Conservation (phyloP, 139 green algal genomes). For the Chlamydomonas schloesseri region DNA sequence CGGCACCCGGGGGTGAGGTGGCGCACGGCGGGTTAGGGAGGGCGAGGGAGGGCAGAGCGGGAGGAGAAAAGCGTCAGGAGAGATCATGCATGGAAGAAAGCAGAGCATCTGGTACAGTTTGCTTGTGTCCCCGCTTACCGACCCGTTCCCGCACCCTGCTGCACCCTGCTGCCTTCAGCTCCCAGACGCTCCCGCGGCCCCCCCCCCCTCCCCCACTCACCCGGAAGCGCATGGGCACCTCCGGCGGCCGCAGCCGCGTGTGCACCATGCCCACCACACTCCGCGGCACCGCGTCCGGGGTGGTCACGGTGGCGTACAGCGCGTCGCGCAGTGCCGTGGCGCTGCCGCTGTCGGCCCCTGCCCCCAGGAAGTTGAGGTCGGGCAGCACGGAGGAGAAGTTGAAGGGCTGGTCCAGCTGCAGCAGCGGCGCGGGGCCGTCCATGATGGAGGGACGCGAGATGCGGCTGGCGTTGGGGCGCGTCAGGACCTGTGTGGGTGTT, state of each 20-base stretch:
- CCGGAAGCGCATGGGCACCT: neutral
- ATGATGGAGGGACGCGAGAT: neutral
- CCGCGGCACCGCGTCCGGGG: neutral
- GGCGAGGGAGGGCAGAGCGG: too few species aligned
- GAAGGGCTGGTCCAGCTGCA: conserved; percentile 6
- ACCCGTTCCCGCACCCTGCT: too few species aligned
- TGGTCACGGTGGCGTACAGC: neutral
- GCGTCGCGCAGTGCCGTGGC: neutral
- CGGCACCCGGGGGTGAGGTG: too few species aligned
- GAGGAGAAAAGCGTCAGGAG: too few species aligned
- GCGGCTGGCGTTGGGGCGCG: neutral
- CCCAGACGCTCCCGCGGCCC: too few species aligned
- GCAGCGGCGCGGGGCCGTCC: neutral
- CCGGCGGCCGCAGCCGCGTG: neutral
- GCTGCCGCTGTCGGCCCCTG: neutral
- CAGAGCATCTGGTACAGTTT: too few species aligned
- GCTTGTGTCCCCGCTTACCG: too few species aligned
- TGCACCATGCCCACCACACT: neutral
- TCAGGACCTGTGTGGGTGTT: neutral
- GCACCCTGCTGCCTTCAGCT: too few species aligned
- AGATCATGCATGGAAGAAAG: too few species aligned
- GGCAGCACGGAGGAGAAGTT: neutral
- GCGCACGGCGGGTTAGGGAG: too few species aligned
- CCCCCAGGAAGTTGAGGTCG: neutral
- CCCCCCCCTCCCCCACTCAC: neutral